Percentiles rank a stretch among this genome's conserved stretches.
Evolutionary conservation across 257 asterid species (phyloP).

Genomic region (Oldenlandia corymbosa): DNA sequence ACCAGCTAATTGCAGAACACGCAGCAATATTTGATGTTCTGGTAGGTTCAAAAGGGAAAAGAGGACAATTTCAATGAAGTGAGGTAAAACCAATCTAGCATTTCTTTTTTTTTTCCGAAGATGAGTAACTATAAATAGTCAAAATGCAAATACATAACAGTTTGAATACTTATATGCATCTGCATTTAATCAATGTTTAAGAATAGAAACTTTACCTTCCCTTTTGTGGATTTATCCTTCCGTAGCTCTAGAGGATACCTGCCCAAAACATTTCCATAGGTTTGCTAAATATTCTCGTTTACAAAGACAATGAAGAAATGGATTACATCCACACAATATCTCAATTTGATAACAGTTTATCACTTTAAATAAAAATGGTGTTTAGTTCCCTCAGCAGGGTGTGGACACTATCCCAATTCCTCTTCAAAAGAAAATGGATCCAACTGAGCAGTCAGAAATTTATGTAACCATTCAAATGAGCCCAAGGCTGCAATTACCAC

Average conservation of each 20-base stretch:
- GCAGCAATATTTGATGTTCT: no score
- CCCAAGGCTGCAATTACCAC: background rate
- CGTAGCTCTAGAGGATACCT: conserved; percentile 98
- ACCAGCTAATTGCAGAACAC: no score
- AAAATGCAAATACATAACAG: conserved; percentile 1
- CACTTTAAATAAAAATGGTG: no score
- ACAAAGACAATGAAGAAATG: background rate
- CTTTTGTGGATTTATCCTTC: conserved; percentile 80
- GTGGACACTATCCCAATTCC: background rate
- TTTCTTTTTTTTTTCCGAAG: background rate
- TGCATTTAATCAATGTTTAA: background rate
- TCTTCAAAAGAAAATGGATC: background rate
- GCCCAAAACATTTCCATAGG: background rate
- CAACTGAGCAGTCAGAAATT: background rate
- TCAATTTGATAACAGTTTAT: background rate
- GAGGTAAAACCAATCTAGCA: background rate
- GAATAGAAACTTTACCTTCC: conserved; percentile 54
- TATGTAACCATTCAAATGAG: background rate
- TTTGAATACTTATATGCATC: no score
- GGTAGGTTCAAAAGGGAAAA: background rate
- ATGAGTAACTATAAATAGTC: background rate
- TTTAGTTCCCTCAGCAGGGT: background rate
- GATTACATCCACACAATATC: background rate
- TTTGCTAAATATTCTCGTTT: background rate
- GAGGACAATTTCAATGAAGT: background rate